A percentile compares a stretch with the other conserved stretches of the same genome.
These are phyloP conservation scores for Geotrichum citri-aurantii DNA, from an alignment of 1,139 yeast species.

Conservation along the genomic window DNA sequence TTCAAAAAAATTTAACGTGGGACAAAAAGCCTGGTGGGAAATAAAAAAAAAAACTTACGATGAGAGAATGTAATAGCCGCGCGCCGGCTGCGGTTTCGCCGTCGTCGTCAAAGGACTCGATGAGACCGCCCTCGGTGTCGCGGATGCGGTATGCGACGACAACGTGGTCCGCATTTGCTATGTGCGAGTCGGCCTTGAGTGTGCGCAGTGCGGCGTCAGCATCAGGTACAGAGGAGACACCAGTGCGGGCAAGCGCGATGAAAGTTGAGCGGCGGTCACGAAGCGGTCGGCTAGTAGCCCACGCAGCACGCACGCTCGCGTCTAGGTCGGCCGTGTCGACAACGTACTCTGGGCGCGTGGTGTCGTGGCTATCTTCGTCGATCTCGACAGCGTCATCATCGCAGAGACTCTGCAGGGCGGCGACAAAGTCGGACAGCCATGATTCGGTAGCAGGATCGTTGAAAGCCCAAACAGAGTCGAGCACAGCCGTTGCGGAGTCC, in stretches of 20 bases:
- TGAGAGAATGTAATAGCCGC: constrained; percentile 2
- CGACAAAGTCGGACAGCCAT: constrained; percentile 4
- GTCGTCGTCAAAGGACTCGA: constrained; percentile 6
- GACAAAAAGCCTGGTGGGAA: background rate
- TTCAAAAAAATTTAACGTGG: background rate
- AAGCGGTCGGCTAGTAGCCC: constrained; percentile 1
- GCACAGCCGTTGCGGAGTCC: constrained; percentile 2
- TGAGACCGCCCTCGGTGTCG: background rate
- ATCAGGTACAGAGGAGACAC: background rate
- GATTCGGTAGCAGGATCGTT: background rate
- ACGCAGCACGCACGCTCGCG: background rate
- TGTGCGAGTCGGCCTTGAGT: background rate
- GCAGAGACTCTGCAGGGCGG: background rate
- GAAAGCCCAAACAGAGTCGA: constrained; percentile 1
- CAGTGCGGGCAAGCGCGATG: constrained; percentile 1
- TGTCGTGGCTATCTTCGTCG: background rate
- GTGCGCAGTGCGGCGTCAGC: background rate
- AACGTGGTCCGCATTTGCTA: constrained; percentile 2
- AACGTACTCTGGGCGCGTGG: background rate
- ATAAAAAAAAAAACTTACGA: constrained; percentile 1
- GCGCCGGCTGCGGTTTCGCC: constrained; percentile 12
- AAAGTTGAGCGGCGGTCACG: constrained; percentile 5
- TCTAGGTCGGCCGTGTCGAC: constrained; percentile 2
- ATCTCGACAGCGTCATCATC: constrained; percentile 2
- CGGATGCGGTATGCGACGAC: constrained; percentile 1